Base-by-base conservation (phyloP, 2,329 filamentous ascomycete genomes). In the Seiridium cupressi region DNA sequence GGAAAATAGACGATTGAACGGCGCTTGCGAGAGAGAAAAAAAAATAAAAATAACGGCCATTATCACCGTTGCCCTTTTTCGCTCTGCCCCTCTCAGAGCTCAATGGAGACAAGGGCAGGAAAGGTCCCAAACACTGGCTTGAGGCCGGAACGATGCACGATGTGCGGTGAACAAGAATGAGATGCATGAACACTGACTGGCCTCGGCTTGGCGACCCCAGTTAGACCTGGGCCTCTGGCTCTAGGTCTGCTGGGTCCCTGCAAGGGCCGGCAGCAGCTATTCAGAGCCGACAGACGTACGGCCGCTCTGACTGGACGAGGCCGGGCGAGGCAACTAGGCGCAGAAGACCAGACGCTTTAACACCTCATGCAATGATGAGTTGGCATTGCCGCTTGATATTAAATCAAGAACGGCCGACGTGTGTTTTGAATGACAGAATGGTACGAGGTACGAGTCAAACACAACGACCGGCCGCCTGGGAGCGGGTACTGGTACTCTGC, bases 331-430 rank as follows among this genome's bases (percentile, higher is more conserved):
- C 73, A 76, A 56, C 60, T 61, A 61, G 60, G 60, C 60, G 75
- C 72, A 74, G 34, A 53, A 74, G 71, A 72, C 73, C 70, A 74
- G 76, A 75, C 69, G 73, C 75, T 75, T 72, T 13, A 75, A 75
- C 75, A 76, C 70, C 79, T 82, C 81, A 90, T 88, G 88, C 87
- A 89, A 76, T 86, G 87, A 89, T 90, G 88, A 87, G 88, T 85
- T 90, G 88, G 86, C 88, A 90, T 76, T 85, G 82, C 84, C 75
- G 78, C 78, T 83, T 79, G 79, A 82, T 78, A 81, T 82, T 83
- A 80, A 79, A 80, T 74, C 76, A 76, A 71, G 75, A 77, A 53
- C 26, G 46, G 44, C 10, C 35, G 51, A 38, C 42, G 42, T 48
- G 55, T 44, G 35, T 32, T 13, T 9, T 63, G 67, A 66, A 65